Evolutionary conservation across 306 rosid genomes (phyloP), one percentile per base, ranked within the genome.

Genomic region (Prunus padus): DNA sequence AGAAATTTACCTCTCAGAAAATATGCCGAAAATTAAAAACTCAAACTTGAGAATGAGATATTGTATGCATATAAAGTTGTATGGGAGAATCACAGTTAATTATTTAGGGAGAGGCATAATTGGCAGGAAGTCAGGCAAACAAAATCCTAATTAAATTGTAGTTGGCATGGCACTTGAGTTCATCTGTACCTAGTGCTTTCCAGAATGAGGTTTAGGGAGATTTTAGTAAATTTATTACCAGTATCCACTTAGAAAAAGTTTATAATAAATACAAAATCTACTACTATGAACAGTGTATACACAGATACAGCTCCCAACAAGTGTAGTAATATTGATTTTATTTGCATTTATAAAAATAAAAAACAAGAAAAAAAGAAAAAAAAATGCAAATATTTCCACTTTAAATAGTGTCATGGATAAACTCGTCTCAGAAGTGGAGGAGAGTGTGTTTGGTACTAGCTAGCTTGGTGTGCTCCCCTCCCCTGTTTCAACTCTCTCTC

Each of bases 371-470:
- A 57, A 16, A 40, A 40, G 3, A 10, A 18, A 19, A 45, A 0
- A 44, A n/a, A 2, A 0, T n/a, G 8, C 18, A 23, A 44, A 28
- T 16, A 26, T 30, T 62, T 64, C 11, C 8, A 10, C 47, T 12
- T 31, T 31, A 64, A 30, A 64, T 8, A 59, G 37, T 44, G 23
- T n/a, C n/a, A 16, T 46, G 66, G 49, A 59, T 49, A 67, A 68
- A 56, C 54, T 13, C 67, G 78, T 71, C 72, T 60, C 50, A n/a
- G 61, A 52, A 68, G 70, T 31, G 65, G 55, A 6, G 65, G 55
- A 6, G 78, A 63, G 86, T 11, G 86, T 78, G 11, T 78, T 78
- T 71, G 75, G 74, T 83, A 65, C 78, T 23, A 61, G 40, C 65
- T 59, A 59, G 28, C 61, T 55, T 1, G n/a, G 4, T 25, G 40